A percentile compares a stretch with the other conserved stretches of the same genome.
Evolutionary conservation across 257 asterid genomes (phyloP).

Genomic region (Agastache rugosa): DNA sequence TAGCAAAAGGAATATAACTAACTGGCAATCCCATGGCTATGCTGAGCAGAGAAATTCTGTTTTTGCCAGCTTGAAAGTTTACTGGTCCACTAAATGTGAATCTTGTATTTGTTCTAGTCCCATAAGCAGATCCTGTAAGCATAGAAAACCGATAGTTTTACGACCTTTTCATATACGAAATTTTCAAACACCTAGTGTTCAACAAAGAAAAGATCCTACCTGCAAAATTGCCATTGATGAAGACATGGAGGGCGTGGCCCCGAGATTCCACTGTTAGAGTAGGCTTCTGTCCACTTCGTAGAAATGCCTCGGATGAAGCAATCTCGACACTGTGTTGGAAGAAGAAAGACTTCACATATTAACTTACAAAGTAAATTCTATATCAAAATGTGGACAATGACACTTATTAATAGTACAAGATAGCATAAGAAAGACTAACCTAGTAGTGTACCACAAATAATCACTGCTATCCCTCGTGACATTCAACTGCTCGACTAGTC

Average conservation of each 20-base stretch:
- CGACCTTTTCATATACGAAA: background rate
- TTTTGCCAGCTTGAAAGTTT: conserved; percentile 69
- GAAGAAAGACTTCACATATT: background rate
- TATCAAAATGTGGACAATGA: background rate
- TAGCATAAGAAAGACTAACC: conserved; percentile 40
- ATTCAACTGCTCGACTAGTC: conserved; percentile 89
- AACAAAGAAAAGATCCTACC: conserved; percentile 45
- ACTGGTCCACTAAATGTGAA: conserved; percentile 58
- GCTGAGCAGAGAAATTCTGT: conserved; percentile 76
- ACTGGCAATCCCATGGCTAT: conserved; percentile 96
- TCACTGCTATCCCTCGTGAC: conserved; percentile 89
- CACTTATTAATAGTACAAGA: background rate
- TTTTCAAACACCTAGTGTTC: background rate
- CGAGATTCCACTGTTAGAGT: conserved; percentile 71
- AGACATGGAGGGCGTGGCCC: conserved; percentile 85
- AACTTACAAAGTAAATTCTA: background rate
- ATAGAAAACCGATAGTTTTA: background rate
- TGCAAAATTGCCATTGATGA: conserved; percentile 82
- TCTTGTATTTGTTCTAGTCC: conserved; percentile 71
- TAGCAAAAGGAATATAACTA: conserved; percentile 36
- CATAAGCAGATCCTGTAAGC: conserved; percentile 78
- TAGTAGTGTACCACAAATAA: conserved; percentile 88
- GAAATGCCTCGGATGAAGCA: conserved; percentile 76
- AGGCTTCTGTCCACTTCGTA: conserved; percentile 72
- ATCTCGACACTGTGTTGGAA: conserved; percentile 62